Percentiles rank a stretch among this genome's conserved stretches.
These are phyloP conservation scores for Diaporthe citriasiana DNA, from an alignment of 2,329 filamentous ascomycete species.

Conservation along the genomic window DNA sequence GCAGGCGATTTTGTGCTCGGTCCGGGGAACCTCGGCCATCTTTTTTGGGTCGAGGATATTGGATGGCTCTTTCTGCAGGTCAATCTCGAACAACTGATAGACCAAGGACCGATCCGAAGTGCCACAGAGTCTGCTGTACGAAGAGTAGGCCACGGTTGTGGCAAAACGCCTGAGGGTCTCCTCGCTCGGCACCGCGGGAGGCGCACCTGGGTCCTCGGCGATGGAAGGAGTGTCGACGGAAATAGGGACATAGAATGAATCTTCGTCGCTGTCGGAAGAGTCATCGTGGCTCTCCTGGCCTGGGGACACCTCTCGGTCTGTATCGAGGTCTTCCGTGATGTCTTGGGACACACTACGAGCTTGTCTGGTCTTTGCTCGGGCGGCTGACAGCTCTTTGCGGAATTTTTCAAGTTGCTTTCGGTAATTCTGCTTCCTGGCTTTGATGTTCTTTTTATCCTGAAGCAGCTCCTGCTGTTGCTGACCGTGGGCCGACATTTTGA, in stretches of 20 bases:
- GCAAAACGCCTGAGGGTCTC: not conserved
- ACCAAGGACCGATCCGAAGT: slow-evolving; percentile 1
- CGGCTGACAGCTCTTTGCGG: not conserved
- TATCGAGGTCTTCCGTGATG: not conserved
- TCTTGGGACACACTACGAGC: not conserved
- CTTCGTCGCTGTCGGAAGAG: not conserved
- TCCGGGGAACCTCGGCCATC: not conserved
- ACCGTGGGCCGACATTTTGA: not conserved
- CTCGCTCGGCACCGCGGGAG: not conserved
- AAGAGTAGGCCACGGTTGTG: not conserved
- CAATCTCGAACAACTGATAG: not conserved
- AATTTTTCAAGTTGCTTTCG: not conserved
- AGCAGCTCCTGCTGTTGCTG: not conserved
- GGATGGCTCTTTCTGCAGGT: not conserved
- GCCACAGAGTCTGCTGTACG: not conserved
- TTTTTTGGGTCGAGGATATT: not conserved
- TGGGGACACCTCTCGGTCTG: not conserved
- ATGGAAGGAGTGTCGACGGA: not conserved
- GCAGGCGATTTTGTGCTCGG: not conserved
- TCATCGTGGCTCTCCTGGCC: not conserved
- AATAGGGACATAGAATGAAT: not conserved
- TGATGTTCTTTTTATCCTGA: not conserved
- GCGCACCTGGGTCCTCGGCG: too few species aligned
- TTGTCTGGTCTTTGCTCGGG: not conserved
- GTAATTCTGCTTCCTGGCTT: not conserved